Evolutionary conservation across 2,329 filamentous ascomycete species (phyloP), one percentile per base, ranked within the genome.

Genomic region (Epichloe gansuensis): DNA sequence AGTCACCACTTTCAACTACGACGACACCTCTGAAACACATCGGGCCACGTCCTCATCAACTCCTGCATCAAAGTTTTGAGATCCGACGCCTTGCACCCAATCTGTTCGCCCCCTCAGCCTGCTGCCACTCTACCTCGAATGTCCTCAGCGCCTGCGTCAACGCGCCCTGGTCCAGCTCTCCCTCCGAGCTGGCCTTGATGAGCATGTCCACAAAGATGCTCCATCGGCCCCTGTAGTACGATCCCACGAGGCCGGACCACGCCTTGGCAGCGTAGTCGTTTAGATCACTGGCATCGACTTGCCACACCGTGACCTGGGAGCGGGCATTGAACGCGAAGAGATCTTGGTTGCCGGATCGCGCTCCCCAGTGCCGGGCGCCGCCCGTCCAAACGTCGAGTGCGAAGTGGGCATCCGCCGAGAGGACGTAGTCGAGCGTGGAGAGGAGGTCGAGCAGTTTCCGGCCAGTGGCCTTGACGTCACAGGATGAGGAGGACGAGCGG

Each of bases 221-320:
- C 75, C 75, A 78, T 9, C 75, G 61, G 13, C 67, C 67, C 9
- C 67, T 47, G 58, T 77, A 77, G 59, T 77, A 78, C 1, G 61
- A 62, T 1, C 62, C 62, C 4, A 76, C 68, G 0, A 78, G 61
- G 1, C 74, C 75, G 8, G 64, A 66, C 75, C 74, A 78, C 23
- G 64, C 63, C 61, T 75, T 76, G 4, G 68, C 70, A 3, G 74
- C 73, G 54, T 77, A 78, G 60, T 77, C 75, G 38, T 60, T 67
- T 42, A 77, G 73, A 4, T n/a, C 8, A 1, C 34, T 21, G 9
- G 50, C 47, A n/a, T 54, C 45, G 8, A 50, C 47, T 58, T 77
- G 62, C 75, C 74, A 77, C 11, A 74, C 64, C 5, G 75, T 77
- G 53, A 77, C 63, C 54, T 77, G 74, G 48, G 76, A 76, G 12